A percentile compares a stretch with the other conserved stretches of the same genome.
Evolutionary conservation across 1,139 yeast species (phyloP).

Genomic region (Saccharomyces hybrid): DNA sequence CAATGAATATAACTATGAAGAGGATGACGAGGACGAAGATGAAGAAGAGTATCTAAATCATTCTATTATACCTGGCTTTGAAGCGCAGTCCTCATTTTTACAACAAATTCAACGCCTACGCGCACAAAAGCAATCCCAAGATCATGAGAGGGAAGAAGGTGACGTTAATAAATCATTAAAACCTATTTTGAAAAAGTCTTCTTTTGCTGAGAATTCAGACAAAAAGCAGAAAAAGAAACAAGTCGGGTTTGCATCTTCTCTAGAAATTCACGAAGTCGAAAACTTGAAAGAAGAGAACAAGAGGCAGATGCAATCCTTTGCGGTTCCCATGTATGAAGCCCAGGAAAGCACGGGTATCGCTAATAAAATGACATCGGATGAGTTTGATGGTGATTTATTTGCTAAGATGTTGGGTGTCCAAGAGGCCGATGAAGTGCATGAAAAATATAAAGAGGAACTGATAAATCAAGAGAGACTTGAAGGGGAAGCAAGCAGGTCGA

Average conservation of each 20-base stretch:
- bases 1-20: conserved; percentile 28
- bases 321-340: background rate
- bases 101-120: conserved; percentile 26
- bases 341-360: background rate
- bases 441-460: conserved; percentile 15
- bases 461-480: conserved; percentile 9
- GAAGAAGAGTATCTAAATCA: conserved; percentile 7
- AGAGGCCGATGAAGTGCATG: conserved; percentile 28
- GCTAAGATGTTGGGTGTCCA: conserved; percentile 29
- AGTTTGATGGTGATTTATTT: conserved; percentile 28
- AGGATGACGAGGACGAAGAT: conserved; percentile 14
- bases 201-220: background rate
- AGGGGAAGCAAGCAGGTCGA: conserved; percentile 6
- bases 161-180: conserved; percentile 3
- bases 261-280: conserved; percentile 54
- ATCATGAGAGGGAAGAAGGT: background rate
- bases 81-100: conserved; percentile 27
- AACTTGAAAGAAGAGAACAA: conserved; percentile 46
- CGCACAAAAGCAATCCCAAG: conserved; percentile 3
- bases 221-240: conserved; percentile 34
- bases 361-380: conserved; percentile 8
- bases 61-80: conserved; percentile 19
- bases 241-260: conserved; percentile 45
- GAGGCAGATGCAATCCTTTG: conserved; percentile 27
- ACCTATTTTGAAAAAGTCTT: conserved; percentile 17